A percentile compares a stretch with the other conserved stretches of the same genome.
These are phyloP conservation scores for Hanseniaspora lachancei DNA, from an alignment of 805 yeast genomes.

Conservation along the genomic window DNA sequence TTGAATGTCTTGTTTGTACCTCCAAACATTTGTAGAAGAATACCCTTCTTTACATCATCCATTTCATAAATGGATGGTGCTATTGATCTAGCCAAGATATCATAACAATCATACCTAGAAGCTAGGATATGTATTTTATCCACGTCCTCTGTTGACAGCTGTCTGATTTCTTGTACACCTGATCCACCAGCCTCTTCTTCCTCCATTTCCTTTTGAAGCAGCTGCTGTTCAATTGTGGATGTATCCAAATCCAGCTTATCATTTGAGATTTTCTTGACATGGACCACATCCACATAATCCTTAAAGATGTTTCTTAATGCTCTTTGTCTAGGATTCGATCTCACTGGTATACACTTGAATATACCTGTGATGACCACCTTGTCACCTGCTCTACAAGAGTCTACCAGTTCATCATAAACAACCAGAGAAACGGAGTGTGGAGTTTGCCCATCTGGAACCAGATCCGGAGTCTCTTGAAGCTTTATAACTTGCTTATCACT, in stretches of 20 bases:
- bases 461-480: constrained; percentile 90
- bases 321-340: constrained; percentile 74
- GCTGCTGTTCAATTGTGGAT: constrained; percentile 40
- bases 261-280: constrained; percentile 72
- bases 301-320: constrained; percentile 74
- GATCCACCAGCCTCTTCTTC: constrained; percentile 37
- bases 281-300: constrained; percentile 89
- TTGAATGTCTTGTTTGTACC: constrained; percentile 81
- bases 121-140: constrained; percentile 49
- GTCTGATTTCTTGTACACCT: constrained; percentile 67
- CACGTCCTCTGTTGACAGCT: constrained; percentile 56
- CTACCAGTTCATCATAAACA: constrained; percentile 92
- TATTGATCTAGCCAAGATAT: constrained; percentile 70
- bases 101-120: constrained; percentile 66
- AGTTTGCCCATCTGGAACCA: constrained; percentile 96
- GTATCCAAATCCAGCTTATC: constrained; percentile 70
- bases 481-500: constrained; percentile 92
- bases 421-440: constrained; percentile 91
- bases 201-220: constrained; percentile 38
- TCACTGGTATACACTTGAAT: constrained; percentile 81
- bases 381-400: constrained; percentile 91
- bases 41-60: constrained; percentile 95
- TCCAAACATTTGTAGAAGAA: constrained; percentile 81
- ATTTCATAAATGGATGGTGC: constrained; percentile 96
- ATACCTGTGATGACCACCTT: constrained; percentile 91